A percentile compares a stretch with the other conserved stretches of the same genome.
Evolutionary conservation across 164 flowering plant genomes (phyloP).

Genomic region (Stephania yunnanensis): DNA sequence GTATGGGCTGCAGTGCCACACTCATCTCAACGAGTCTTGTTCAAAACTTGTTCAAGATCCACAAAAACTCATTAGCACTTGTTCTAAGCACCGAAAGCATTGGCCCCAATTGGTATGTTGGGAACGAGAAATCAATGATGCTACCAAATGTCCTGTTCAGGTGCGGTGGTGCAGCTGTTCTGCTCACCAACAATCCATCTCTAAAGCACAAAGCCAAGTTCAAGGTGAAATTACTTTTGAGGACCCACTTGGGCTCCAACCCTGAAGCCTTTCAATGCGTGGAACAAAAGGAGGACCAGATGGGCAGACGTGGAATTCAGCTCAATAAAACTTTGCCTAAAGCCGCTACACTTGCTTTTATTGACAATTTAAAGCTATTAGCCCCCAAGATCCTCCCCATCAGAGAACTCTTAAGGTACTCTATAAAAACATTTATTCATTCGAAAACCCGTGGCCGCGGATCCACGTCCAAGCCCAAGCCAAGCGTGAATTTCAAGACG

Average conservation of each 20-base stretch:
- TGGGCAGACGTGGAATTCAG: constrained; percentile 34
- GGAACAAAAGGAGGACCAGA: constrained; percentile 36
- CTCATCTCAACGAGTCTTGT: constrained; percentile 42
- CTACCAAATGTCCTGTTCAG: constrained; percentile 39
- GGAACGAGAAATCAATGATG: constrained; percentile 43
- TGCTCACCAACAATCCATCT: constrained; percentile 38
- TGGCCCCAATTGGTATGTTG: constrained; percentile 42
- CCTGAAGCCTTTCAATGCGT: constrained; percentile 48
- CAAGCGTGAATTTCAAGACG: constrained; percentile 39
- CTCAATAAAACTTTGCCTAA: constrained; percentile 36
- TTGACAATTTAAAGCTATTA: constrained; percentile 29
- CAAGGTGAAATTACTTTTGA: constrained; percentile 27
- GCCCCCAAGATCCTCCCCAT: constrained; percentile 41
- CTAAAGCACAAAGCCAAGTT: constrained; percentile 30
- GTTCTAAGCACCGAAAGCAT: constrained; percentile 50
- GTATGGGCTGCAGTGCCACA: constrained; percentile 70
- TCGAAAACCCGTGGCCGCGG: constrained; percentile 10
- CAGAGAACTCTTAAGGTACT: constrained; percentile 28
- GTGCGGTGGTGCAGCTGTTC: constrained; percentile 51
- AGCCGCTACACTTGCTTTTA: constrained; percentile 36
- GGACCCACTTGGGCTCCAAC: constrained; percentile 41
- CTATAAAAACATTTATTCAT: background rate
- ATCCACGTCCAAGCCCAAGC: constrained; percentile 15
- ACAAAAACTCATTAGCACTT: constrained; percentile 30
- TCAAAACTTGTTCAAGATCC: constrained; percentile 31